Percentiles rank a stretch among this genome's conserved stretches.
Evolutionary conservation across 169 alveolate species (phyloP).

Genomic region (Plasmodium falciparum): DNA sequence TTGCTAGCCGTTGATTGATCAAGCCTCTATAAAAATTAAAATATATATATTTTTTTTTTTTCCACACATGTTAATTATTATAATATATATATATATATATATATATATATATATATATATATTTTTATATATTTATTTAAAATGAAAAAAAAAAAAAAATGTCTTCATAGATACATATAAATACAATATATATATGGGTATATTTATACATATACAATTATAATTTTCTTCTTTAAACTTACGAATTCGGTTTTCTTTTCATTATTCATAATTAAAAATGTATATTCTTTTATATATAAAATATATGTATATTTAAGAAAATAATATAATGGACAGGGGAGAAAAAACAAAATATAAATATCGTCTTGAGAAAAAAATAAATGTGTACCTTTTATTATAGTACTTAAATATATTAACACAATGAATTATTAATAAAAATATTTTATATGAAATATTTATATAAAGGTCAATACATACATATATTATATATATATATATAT

Average conservation of each 20-base stretch:
- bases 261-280: constrained; percentile 61
- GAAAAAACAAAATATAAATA: too few relatives aligned
- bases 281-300: background rate
- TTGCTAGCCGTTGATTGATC: constrained; percentile 64
- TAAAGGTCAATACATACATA: too few relatives aligned
- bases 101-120: background rate
- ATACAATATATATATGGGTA: background rate
- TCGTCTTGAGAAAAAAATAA: too few relatives aligned
- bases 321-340: background rate
- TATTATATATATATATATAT: too few relatives aligned
- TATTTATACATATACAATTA: background rate
- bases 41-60: background rate
- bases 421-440: too few relatives aligned
- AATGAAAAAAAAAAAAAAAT: background rate
- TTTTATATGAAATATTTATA: too few relatives aligned
- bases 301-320: background rate
- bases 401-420: too few relatives aligned
- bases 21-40: constrained; percentile 24
- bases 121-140: background rate
- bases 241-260: constrained; percentile 47
- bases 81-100: background rate
- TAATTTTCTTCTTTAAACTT: constrained; percentile 16
- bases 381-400: too few relatives aligned
- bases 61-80: too few relatives aligned
- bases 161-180: constrained; percentile 2